phyloP scores from a whole-genome alignment of 805 yeast genomes.

The Candida ulmi region DNA sequence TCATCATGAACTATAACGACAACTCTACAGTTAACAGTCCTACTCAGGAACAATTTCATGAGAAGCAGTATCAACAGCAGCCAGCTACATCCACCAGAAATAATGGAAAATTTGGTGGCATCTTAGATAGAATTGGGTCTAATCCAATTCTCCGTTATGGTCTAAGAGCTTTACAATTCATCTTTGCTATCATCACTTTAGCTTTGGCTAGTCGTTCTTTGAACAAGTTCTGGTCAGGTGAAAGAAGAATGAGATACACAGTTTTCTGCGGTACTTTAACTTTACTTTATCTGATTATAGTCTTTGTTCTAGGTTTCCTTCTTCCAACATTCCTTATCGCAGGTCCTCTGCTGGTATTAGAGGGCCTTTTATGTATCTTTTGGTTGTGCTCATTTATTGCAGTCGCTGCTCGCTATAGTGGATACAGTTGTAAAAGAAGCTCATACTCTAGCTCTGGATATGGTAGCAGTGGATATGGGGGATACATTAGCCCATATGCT shows the following conservation, averaged over 20 bases:
- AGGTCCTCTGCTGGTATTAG: slow-evolving; percentile 23
- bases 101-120: background rate
- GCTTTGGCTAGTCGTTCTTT: slow-evolving; percentile 24
- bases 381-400: slow-evolving; percentile 32
- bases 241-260: slow-evolving; percentile 26
- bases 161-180: slow-evolving; percentile 20
- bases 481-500: slow-evolving; percentile 10
- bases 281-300: slow-evolving; percentile 21
- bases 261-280: slow-evolving; percentile 27
- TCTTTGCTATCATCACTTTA: slow-evolving; percentile 24
- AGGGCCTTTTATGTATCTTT: slow-evolving; percentile 22
- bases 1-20: too few relatives aligned
- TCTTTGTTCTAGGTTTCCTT: slow-evolving; percentile 16
- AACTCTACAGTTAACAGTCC: slow-evolving; percentile 20
- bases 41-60: slow-evolving; percentile 11
- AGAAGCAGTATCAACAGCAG: slow-evolving; percentile 7
- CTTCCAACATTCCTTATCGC: slow-evolving; percentile 18
- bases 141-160: slow-evolving; percentile 11
- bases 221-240: slow-evolving; percentile 17
- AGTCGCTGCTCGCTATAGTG: slow-evolving; percentile 20
- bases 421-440: slow-evolving; percentile 9
- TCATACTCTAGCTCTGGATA: slow-evolving; percentile 10
- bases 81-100: background rate
- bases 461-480: too few relatives aligned
- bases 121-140: slow-evolving; percentile 1